Base-by-base conservation (phyloP, 192 early-diverging fungal species). In the Coemansia sp. region DNA sequence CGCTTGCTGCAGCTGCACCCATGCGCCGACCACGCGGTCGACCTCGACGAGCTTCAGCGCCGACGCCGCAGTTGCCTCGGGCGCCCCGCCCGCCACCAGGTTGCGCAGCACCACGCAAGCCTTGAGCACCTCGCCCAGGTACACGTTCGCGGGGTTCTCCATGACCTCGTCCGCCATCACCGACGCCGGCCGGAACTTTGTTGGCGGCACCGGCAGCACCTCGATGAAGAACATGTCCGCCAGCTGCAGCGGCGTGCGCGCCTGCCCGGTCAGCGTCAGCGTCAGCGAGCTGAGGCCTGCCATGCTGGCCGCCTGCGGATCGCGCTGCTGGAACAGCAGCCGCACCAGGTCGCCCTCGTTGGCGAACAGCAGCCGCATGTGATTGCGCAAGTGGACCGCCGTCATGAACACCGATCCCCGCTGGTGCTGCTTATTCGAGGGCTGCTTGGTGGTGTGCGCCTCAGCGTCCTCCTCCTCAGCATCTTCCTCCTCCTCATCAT, bases 131-230 rank as follows among this genome's bases (percentile, higher is more conserved):
- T 88, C 86, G 45, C 86, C 87, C 63, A 98, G 84, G 40, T 93
- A 87, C 59, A 90, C 88, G 84, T 98, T 99, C 76, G 98, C 96
- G n/a, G 95, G 91, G 80, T 95, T 92, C 75, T 98, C 96, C 80
- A 92, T 93, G 17, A 90, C 60, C 72, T 91, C 88, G 64, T 97
- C 97, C 59, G 86, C 88, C 89, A 98, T 92, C 59, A 94, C 88
- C 2, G 93, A 92, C 25, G 95, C 87, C 32, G 98, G 98, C 17
- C 98, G 92, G 87, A 98, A 98, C 60, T 91, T 87, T 54, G 89
- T 94, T 32, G 98, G 98, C 15, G 96, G 79, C 25, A 99, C 97
- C 0, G 95, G 87, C 19, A 99, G 82, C 20, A 88, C 88, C 36
- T 98, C 93, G 53, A 97, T 77, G 84, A 99, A 99, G 79, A 98